Base-by-base conservation (phyloP, 768 basidiomycete species). In the Collybia sordida region DNA sequence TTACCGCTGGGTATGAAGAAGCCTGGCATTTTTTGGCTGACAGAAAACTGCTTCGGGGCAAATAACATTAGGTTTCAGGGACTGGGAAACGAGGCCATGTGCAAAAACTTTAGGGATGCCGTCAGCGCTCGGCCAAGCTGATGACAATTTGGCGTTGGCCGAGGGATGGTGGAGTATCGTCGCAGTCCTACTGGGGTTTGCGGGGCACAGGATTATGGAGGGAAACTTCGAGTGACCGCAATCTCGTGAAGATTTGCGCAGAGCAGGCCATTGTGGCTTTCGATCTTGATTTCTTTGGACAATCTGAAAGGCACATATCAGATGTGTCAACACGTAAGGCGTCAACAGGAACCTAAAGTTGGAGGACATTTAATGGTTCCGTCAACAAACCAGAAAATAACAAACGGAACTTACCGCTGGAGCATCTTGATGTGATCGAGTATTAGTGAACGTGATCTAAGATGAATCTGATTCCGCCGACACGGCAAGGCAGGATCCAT, bases 381-480 rank as follows among this genome's bases (percentile, higher is more conserved):
- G 51, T 45, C 31, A 47, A 44, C 38, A 38, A 31, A 43, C 37
- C 18, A 38, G 47, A 50, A 48, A 47, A 49, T 35, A 50, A 42
- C 31, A 55, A 27, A 12, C 57, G 56, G 53, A 42, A 53, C 23
- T 50, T 56, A 50, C 47, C 57, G 54, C 25, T 37, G 35, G 36
- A 17, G 28, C 41, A 52, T 41, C 28, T 47, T 56, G 54, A 58
- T 60, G 51, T 53, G 53, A 55, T 60, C 50, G 53, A 57, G 50
- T 17, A 45, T 49, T 43, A 54, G 52, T 51, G 17, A 57, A 57
- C 37, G 49, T n/a, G 41, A 48, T 53, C 48, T 50, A 58, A 67
- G 68, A 63, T 66, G 55, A 63, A 76, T 73, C 69, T 68, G 73
- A 64, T 62, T 73, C 71, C 73, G 73, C 70, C 74, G 78, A 74